These are phyloP conservation scores for Pythium angustatum DNA, from an alignment of 352 stramenopile genomes.

Conservation along the genomic window DNA sequence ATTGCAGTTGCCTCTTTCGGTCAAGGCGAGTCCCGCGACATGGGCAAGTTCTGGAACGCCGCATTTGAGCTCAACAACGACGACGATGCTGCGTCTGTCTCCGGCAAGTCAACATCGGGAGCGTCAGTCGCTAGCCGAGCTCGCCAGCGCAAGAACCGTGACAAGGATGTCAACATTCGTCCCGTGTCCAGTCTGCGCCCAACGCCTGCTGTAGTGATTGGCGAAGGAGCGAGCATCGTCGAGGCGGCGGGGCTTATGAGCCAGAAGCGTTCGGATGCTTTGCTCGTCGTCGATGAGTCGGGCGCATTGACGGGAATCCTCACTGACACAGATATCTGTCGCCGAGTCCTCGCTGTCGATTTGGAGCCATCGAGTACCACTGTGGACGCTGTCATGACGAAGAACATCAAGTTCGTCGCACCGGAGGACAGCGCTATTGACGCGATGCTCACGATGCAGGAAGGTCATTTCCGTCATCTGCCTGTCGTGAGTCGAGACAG, in stretches of 20 bases:
- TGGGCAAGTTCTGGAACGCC: slow-evolving; percentile 79
- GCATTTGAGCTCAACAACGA: slow-evolving; percentile 59
- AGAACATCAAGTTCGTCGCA: slow-evolving; percentile 95
- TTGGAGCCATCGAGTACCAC: slow-evolving; percentile 67
- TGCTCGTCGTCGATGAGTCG: slow-evolving; percentile 89
- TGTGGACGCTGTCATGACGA: slow-evolving; percentile 93
- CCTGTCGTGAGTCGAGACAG: slow-evolving; percentile 88
- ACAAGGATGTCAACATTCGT: slow-evolving; percentile 76
- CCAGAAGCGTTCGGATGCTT: slow-evolving; percentile 90
- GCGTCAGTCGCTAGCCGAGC: slow-evolving; percentile 61
- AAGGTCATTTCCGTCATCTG: slow-evolving; percentile 96
- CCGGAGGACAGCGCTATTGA: slow-evolving; percentile 95
- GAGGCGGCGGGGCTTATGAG: slow-evolving; percentile 90
- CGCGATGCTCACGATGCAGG: slow-evolving; percentile 97
- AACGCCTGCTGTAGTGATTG: slow-evolving; percentile 72
- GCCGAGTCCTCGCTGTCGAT: slow-evolving; percentile 88
- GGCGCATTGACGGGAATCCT: slow-evolving; percentile 94
- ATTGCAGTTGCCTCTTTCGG: slow-evolving; percentile 78
- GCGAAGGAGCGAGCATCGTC: slow-evolving; percentile 81
- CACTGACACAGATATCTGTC: slow-evolving; percentile 96
- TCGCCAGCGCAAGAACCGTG: slow-evolving; percentile 71
- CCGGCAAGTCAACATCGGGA: slow-evolving; percentile 43
- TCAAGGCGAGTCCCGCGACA: slow-evolving; percentile 64
- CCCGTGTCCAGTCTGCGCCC: slow-evolving; percentile 83
- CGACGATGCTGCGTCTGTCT: slow-evolving; percentile 68